A percentile compares a stretch with the other conserved stretches of the same genome.
These are phyloP conservation scores for Hirsutella rhossiliensis DNA, from an alignment of 2,329 filamentous ascomycete genomes.

Conservation along the genomic window DNA sequence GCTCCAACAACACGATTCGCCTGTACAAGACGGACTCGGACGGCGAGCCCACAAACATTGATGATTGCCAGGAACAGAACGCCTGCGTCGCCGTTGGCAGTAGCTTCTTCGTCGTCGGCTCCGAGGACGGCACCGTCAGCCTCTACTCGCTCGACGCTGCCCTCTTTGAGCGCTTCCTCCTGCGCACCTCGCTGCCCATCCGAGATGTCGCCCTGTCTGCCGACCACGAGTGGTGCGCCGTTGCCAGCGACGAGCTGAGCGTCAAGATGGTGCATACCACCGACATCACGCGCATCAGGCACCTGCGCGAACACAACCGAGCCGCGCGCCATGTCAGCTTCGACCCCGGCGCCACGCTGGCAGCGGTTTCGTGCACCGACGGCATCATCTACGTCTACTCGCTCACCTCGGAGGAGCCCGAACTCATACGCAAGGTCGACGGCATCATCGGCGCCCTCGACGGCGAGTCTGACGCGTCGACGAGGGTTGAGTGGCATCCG, in stretches of 20 bases:
- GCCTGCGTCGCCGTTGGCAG: constrained; percentile 64
- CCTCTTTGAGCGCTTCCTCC: constrained; percentile 67
- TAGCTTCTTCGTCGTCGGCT: constrained; percentile 76
- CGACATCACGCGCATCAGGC: constrained; percentile 65
- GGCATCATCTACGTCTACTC: constrained; percentile 87
- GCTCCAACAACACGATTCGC: constrained; percentile 85
- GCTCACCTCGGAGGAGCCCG: constrained; percentile 62
- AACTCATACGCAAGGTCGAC: constrained; percentile 73
- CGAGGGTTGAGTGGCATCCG: constrained; percentile 78
- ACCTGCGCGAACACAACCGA: constrained; percentile 71
- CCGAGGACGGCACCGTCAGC: constrained; percentile 93
- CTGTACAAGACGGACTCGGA: constrained; percentile 86
- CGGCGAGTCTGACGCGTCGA: constrained; percentile 58
- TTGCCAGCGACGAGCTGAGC: constrained; percentile 90
- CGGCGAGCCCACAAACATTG: constrained; percentile 84
- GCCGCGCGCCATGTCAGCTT: constrained; percentile 89
- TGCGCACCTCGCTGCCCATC: constrained; percentile 74
- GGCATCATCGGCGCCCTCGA: constrained; percentile 74
- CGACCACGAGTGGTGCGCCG: constrained; percentile 78
- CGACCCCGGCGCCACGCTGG: constrained; percentile 63
- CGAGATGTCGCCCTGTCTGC: constrained; percentile 75
- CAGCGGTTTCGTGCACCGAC: constrained; percentile 78
- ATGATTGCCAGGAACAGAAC: constrained; percentile 83
- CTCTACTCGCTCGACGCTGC: constrained; percentile 72
- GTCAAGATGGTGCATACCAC: constrained; percentile 79